phyloP scores from a whole-genome alignment of 1,284 basidiomycete species.

The Rhodotorula sp. region DNA sequence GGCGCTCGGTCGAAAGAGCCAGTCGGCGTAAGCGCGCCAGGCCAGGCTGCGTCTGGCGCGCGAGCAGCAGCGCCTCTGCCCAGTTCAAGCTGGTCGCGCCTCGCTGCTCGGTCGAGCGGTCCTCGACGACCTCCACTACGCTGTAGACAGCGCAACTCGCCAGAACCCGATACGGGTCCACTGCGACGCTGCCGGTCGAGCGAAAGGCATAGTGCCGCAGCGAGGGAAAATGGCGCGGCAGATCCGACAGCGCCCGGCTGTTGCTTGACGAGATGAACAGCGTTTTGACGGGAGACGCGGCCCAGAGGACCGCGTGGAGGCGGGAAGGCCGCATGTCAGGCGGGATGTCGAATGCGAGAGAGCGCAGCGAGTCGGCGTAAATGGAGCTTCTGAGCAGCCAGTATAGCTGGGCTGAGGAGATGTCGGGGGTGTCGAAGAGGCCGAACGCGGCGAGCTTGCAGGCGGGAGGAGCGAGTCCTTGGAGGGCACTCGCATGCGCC shows the following conservation, averaged over 20 bases:
- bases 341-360: conserved; percentile 20
- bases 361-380: conserved; percentile 29
- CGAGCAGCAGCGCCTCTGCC: conserved; percentile 1
- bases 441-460: conserved; percentile 17
- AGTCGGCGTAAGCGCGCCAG: not conserved
- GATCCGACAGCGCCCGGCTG: not conserved
- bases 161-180: conserved; percentile 9
- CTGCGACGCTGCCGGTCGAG: not conserved
- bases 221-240: conserved; percentile 28
- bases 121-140: not conserved
- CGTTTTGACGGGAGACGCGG: conserved; percentile 9
- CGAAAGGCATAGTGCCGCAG: conserved; percentile 11
- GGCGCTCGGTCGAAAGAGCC: not conserved
- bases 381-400: conserved; percentile 34
- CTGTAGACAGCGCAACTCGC: conserved; percentile 9
- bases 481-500: not conserved
- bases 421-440: not conserved
- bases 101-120: not conserved
- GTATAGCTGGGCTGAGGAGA: conserved; percentile 12
- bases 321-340: not conserved
- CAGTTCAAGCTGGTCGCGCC: not conserved
- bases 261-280: not conserved
- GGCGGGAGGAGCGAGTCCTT: not conserved
- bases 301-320: conserved; percentile 25
- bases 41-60: not conserved